phyloP scores from a whole-genome alignment of 768 basidiomycete species.

The Mycena crocata region DNA sequence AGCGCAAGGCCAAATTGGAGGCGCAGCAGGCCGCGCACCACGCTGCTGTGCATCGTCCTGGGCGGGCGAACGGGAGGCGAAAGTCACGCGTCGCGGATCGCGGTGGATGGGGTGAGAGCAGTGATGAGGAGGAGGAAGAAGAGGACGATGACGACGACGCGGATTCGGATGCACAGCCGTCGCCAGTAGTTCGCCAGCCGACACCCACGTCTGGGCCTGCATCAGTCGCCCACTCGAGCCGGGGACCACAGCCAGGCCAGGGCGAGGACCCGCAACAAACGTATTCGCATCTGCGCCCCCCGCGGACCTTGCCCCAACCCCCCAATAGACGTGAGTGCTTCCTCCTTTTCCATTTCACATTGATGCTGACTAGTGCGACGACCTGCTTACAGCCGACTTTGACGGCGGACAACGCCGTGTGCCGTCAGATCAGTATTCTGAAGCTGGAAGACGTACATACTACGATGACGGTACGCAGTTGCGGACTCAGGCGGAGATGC shows the following conservation, averaged over 20 bases:
- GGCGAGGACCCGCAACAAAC: constrained; percentile 44
- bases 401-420: constrained; percentile 55
- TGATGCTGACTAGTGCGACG: constrained; percentile 22
- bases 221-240: constrained; percentile 43
- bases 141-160: constrained; percentile 82
- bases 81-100: constrained; percentile 67
- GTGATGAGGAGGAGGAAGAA: constrained; percentile 88
- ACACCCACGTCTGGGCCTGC: constrained; percentile 38
- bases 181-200: constrained; percentile 42
- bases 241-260: constrained; percentile 39
- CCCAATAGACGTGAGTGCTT: constrained; percentile 61
- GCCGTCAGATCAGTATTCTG: constrained; percentile 64
- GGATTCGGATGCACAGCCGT: constrained; percentile 67
- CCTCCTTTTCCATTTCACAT: constrained; percentile 18
- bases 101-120: constrained; percentile 77
- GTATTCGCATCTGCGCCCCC: constrained; percentile 64
- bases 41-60: constrained; percentile 81
- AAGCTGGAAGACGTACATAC: constrained; percentile 63
- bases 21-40: constrained; percentile 87
- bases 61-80: constrained; percentile 72
- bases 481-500: constrained; percentile 67
- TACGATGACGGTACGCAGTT: constrained; percentile 66
- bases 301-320: constrained; percentile 74
- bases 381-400: constrained; percentile 50
- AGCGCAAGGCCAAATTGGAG: constrained; percentile 86